These are phyloP conservation scores for Crithidia acanthocephali DNA, from an alignment of 208 protist species.

Conservation along the genomic window DNA sequence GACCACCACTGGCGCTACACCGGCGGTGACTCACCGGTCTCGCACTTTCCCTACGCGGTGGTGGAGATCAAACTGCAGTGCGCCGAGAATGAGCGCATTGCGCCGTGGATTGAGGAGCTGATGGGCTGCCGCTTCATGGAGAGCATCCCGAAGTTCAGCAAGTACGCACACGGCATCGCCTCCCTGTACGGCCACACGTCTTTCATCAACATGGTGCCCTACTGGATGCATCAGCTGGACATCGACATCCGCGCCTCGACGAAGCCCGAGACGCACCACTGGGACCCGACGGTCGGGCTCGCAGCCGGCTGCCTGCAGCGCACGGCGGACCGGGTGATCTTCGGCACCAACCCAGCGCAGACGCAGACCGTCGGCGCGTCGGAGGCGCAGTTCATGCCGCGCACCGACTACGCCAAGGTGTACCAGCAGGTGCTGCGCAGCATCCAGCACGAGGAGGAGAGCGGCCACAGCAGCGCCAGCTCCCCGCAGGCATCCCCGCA, in stretches of 20 bases:
- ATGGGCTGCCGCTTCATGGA: constrained; percentile 92
- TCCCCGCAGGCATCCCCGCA: not conserved
- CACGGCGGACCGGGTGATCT: constrained; percentile 77
- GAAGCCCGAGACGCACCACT: constrained; percentile 81
- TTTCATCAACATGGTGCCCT: constrained; percentile 89
- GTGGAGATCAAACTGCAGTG: constrained; percentile 91
- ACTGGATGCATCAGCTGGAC: constrained; percentile 90
- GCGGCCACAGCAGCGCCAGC: not conserved
- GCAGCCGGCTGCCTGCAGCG: constrained; percentile 81
- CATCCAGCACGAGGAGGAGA: constrained; percentile 28
- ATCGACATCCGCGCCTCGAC: constrained; percentile 90
- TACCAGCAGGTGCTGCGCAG: constrained; percentile 68
- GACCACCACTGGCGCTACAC: constrained; percentile 88
- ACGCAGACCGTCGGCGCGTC: constrained; percentile 85
- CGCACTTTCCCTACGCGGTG: constrained; percentile 88
- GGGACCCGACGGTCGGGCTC: constrained; percentile 84
- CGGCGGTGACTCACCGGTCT: constrained; percentile 65
- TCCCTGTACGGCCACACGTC: constrained; percentile 86
- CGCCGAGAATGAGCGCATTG: constrained; percentile 88
- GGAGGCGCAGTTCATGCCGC: constrained; percentile 82
- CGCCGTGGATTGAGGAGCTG: constrained; percentile 90
- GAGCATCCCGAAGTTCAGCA: constrained; percentile 89
- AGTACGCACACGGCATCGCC: constrained; percentile 91
- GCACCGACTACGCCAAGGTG: constrained; percentile 72
- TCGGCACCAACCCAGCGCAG: constrained; percentile 74